Conservation (phyloP, 1,139 yeast species). For the Scheffersomyces quercinus region DNA sequence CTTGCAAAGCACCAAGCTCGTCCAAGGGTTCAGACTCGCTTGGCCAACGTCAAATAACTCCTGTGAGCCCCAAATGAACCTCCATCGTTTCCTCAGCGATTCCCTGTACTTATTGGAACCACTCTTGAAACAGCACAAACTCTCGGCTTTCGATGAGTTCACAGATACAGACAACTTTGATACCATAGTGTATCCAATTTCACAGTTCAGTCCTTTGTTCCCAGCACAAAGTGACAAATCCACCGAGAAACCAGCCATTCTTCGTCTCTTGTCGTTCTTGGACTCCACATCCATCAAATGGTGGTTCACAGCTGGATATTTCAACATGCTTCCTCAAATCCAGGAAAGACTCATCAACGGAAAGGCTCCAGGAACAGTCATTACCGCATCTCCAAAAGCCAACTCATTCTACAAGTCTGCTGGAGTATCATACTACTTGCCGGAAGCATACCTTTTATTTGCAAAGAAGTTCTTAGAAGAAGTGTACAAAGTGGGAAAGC, state of each 20-base stretch:
- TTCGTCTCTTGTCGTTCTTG: conserved; percentile 59
- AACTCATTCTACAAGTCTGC: conserved; percentile 87
- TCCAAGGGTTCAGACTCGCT: conserved; percentile 54
- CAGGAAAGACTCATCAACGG: conserved; percentile 61
- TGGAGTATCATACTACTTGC: conserved; percentile 81
- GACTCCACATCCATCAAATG: conserved; percentile 61
- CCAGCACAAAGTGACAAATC: conserved; percentile 57
- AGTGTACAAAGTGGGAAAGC: conserved; percentile 46
- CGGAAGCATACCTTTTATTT: conserved; percentile 81
- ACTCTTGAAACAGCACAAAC: conserved; percentile 48
- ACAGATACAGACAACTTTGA: conserved; percentile 36
- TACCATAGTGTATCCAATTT: conserved; percentile 87
- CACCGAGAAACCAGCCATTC: conserved; percentile 76
- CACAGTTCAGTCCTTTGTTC: conserved; percentile 85
- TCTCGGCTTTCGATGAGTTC: conserved; percentile 36
- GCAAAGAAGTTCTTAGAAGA: conserved; percentile 69
- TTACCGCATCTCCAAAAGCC: conserved; percentile 91
- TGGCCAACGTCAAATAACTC: conserved; percentile 82
- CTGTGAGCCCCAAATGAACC: conserved; percentile 68
- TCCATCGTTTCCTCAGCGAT: conserved; percentile 56
- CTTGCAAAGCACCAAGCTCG: conserved; percentile 39
- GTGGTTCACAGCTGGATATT: conserved; percentile 96
- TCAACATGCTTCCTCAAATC: conserved; percentile 82
- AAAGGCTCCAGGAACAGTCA: conserved; percentile 65
- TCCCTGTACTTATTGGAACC: conserved; percentile 61